Conservation (phyloP, 2,329 filamentous ascomycete species). For the Sclerotiophoma versabilis region DNA sequence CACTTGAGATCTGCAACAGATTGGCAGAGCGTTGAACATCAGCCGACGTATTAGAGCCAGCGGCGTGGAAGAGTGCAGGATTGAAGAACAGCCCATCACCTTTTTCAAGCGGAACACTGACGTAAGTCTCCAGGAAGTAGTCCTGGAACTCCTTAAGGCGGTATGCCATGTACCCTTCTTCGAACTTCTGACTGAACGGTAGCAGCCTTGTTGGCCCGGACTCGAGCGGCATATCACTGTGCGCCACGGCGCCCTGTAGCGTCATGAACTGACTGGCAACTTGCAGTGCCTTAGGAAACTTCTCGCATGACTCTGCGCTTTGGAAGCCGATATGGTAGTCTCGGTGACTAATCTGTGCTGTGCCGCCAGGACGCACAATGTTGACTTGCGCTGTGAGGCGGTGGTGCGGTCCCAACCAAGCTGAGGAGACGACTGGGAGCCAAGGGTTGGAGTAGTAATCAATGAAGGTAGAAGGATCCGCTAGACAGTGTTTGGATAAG, state of each 20-base stretch:
- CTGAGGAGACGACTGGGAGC: slow-evolving; percentile 59
- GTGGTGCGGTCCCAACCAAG: slow-evolving; percentile 68
- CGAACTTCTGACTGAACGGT: slow-evolving; percentile 66
- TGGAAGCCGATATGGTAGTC: slow-evolving; percentile 73
- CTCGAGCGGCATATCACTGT: slow-evolving; percentile 65
- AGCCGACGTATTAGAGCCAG: slow-evolving; percentile 62
- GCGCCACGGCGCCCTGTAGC: slow-evolving; percentile 69
- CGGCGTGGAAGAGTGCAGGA: slow-evolving; percentile 68
- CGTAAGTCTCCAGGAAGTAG: slow-evolving; percentile 62
- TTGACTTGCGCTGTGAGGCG: slow-evolving; percentile 69
- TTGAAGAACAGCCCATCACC: slow-evolving; percentile 72
- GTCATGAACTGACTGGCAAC: slow-evolving; percentile 64
- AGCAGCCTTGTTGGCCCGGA: slow-evolving; percentile 68
- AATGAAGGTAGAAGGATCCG: slow-evolving; percentile 61
- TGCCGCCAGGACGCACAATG: slow-evolving; percentile 65
- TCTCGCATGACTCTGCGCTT: slow-evolving; percentile 52
- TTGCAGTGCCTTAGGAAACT: slow-evolving; percentile 62
- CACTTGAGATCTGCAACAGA: slow-evolving; percentile 66
- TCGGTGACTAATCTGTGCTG: slow-evolving; percentile 64
- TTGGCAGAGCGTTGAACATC: slow-evolving; percentile 65
- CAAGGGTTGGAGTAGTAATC: slow-evolving; percentile 68
- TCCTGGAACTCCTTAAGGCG: slow-evolving; percentile 60
- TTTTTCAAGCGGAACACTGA: slow-evolving; percentile 60
- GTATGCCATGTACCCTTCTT: slow-evolving; percentile 66
- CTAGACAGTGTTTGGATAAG: slow-evolving; percentile 66